Percentiles rank a stretch among this genome's conserved stretches.
Conservation (phyloP, 1,139 yeast genomes). For the Kurtzmaniella quercitrusa region DNA sequence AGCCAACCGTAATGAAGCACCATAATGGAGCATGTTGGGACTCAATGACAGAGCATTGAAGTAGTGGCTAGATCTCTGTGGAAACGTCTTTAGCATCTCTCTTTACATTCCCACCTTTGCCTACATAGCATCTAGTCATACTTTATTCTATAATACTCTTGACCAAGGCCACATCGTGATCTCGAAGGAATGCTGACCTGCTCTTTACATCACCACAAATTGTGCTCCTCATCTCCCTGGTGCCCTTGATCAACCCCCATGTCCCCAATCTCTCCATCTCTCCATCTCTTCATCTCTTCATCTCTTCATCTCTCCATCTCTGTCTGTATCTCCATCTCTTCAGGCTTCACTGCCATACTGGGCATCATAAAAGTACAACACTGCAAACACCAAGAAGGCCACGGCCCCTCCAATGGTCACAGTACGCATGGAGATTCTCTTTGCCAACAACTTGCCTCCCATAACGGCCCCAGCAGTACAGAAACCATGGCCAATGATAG, state of each 20-base stretch:
- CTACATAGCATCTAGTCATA: no score
- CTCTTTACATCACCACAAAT: no score
- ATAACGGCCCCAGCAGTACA: constrained; percentile 91
- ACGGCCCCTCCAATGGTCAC: constrained; percentile 88
- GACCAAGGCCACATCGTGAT: neutral
- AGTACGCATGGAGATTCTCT: constrained; percentile 84
- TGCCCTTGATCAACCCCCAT: no score
- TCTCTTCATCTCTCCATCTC: neutral
- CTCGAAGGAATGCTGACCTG: no score
- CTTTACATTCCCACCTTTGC: no score
- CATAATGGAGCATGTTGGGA: no score
- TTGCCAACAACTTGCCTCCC: constrained; percentile 89
- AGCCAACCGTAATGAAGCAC: no score
- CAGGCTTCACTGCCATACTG: neutral
- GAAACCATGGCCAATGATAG: constrained; percentile 83
- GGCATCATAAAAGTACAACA: constrained; percentile 75
- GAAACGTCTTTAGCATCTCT: no score
- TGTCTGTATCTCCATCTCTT: neutral
- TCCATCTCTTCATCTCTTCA: neutral
- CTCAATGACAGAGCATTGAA: no score
- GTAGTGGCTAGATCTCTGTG: neutral
- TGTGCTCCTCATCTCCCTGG: no score
- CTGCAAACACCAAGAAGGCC: constrained; percentile 79
- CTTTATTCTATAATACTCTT: no score
- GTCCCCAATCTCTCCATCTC: no score